A percentile compares a stretch with the other conserved stretches of the same genome.
phyloP scores from a whole-genome alignment of 1,139 yeast species.

The Pichia sp. region DNA sequence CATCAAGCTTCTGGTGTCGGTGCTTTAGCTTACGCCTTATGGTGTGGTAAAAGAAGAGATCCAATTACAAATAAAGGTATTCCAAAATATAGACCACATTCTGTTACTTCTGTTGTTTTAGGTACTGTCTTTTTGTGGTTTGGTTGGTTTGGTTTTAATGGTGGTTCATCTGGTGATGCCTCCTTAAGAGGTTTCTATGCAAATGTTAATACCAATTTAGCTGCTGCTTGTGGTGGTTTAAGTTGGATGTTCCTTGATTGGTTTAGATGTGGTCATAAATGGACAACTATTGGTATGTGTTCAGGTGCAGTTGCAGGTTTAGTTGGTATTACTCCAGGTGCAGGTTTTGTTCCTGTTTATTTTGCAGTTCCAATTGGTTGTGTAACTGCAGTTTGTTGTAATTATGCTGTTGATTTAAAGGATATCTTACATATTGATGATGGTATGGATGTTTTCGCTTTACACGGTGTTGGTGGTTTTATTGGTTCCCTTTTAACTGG shows the following conservation, averaged over 20 bases:
- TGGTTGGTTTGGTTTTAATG: constrained; percentile 98
- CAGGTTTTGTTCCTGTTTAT: constrained; percentile 91
- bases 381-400: constrained; percentile 71
- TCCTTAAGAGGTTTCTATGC: constrained; percentile 92
- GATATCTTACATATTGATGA: constrained; percentile 72
- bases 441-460: constrained; percentile 90
- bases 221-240: constrained; percentile 88
- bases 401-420: constrained; percentile 80
- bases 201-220: constrained; percentile 82
- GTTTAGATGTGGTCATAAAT: constrained; percentile 80
- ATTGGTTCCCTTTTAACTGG: constrained; percentile 82
- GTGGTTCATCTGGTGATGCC: constrained; percentile 93
- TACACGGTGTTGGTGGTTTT: constrained; percentile 93
- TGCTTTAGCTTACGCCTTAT: constrained; percentile 85
- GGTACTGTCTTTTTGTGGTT: constrained; percentile 95
- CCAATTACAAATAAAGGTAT: constrained; percentile 62
- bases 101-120: constrained; percentile 80
- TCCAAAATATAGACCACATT: constrained; percentile 89
- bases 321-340: constrained; percentile 96
- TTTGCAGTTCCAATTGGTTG: constrained; percentile 79
- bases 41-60: constrained; percentile 88
- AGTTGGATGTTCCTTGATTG: constrained; percentile 92
- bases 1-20: constrained; percentile 93
- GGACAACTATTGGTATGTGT: constrained; percentile 94
- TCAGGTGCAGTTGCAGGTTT: constrained; percentile 91